These are phyloP conservation scores for Yarrowia sp. DNA, from an alignment of 805 yeast species.

Conservation along the genomic window DNA sequence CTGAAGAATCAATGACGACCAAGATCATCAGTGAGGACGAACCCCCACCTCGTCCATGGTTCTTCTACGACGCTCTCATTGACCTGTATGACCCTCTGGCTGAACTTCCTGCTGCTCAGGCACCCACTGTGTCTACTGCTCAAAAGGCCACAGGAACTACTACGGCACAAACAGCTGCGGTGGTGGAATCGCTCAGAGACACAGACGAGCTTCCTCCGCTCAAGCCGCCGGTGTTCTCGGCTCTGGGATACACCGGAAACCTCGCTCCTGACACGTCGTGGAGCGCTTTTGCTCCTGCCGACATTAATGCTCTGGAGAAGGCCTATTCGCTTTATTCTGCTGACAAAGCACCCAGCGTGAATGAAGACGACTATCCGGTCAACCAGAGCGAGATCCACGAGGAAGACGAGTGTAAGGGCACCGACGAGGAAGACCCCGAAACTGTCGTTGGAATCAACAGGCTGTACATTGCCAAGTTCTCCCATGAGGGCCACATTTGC, in stretches of 20 bases:
- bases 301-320: slow-evolving; percentile 46
- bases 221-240: slow-evolving; percentile 44
- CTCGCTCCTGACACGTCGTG: slow-evolving; percentile 48
- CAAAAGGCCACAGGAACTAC: slow-evolving; percentile 39
- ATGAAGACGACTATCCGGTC: slow-evolving; percentile 21
- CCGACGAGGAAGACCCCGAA: slow-evolving; percentile 36
- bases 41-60: slow-evolving; percentile 41
- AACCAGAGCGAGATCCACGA: slow-evolving; percentile 37
- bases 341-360: slow-evolving; percentile 1
- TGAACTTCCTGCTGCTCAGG: slow-evolving; percentile 44
- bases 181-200: slow-evolving; percentile 5
- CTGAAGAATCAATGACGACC: slow-evolving; percentile 5
- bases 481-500: slow-evolving; percentile 37
- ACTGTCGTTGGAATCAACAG: slow-evolving; percentile 49
- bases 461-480: slow-evolving; percentile 45
- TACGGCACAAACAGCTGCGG: slow-evolving; percentile 28
- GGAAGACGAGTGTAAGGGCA: slow-evolving; percentile 24
- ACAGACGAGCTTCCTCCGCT: slow-evolving; percentile 31
- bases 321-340: slow-evolving; percentile 41
- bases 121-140: slow-evolving; percentile 8
- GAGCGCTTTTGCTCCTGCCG: slow-evolving; percentile 53
- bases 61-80: slow-evolving; percentile 45
- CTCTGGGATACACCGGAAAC: slow-evolving; percentile 45
- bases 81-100: slow-evolving; percentile 46
- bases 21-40: slow-evolving; percentile 15